A percentile compares a stretch with the other conserved stretches of the same genome.
Conservation (phyloP, 2,329 filamentous ascomycete genomes). For the Sporothrix brasiliensis region DNA sequence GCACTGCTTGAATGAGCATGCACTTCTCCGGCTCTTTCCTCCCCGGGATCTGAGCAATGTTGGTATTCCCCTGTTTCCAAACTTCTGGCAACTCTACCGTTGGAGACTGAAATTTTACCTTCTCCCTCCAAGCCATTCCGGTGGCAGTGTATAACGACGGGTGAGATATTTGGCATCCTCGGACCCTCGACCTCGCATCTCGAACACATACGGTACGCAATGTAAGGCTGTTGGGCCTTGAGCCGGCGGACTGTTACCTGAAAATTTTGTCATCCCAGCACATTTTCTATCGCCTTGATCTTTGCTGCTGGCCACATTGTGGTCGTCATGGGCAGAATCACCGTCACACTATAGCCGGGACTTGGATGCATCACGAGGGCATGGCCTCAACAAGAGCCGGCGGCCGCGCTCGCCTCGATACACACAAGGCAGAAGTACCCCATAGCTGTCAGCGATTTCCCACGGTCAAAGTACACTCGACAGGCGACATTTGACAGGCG, state of each 20-base stretch:
- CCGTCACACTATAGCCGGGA: not conserved
- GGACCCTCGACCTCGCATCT: not conserved
- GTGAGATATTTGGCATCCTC: not conserved
- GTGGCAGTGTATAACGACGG: not conserved
- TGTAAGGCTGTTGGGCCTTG: constrained; percentile 11
- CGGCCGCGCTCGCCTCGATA: not conserved
- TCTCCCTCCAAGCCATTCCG: not conserved
- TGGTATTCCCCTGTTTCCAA: not conserved
- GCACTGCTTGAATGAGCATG: constrained; percentile 6
- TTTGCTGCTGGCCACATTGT: not conserved
- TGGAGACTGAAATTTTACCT: not conserved
- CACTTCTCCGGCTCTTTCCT: constrained; percentile 1
- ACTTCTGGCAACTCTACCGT: not conserved
- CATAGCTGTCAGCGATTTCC: not conserved
- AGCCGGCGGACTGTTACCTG: not conserved
- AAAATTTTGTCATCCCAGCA: not conserved
- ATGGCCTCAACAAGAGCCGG: constrained; percentile 3
- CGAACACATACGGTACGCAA: not conserved
- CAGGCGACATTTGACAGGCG: not conserved
- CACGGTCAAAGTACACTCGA: not conserved
- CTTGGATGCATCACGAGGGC: not conserved
- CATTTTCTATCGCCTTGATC: not conserved
- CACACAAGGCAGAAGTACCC: not conserved
- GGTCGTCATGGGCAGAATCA: not conserved
- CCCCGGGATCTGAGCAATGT: not conserved